Conservation (phyloP, 2,329 filamentous ascomycete genomes). For the Colletotrichum spinosum region DNA sequence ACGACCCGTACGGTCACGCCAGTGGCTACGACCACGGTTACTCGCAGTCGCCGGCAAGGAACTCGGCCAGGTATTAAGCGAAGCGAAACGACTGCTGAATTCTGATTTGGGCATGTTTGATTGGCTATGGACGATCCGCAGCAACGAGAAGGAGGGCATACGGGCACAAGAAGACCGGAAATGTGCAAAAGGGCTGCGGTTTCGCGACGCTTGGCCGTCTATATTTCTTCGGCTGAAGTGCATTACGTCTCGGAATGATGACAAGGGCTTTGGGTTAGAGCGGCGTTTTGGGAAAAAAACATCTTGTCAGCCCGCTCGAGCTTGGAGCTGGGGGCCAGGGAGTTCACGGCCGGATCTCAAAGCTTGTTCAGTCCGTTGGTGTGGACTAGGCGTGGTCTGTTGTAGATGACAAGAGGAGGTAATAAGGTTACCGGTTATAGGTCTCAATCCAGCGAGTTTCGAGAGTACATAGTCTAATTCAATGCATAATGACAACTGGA, state of each 20-base stretch:
- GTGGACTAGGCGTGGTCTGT: constrained; percentile 5
- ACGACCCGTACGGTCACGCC: constrained; percentile 72
- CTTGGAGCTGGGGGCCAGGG: neutral
- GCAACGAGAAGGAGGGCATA: neutral
- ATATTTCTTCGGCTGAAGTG: neutral
- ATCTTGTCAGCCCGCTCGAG: constrained; percentile 17
- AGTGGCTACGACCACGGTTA: constrained; percentile 65
- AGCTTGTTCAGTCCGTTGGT: constrained; percentile 2
- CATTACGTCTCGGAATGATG: constrained; percentile 5
- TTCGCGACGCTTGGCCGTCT: neutral
- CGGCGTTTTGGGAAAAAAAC: constrained; percentile 31
- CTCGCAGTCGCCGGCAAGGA: constrained; percentile 56
- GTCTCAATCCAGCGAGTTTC: constrained; percentile 20
- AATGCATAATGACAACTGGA: constrained; percentile 10
- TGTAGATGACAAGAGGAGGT: constrained; percentile 18
- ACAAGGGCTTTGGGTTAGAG: constrained; percentile 22
- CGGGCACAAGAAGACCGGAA: constrained; percentile 3
- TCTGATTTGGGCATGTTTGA: neutral
- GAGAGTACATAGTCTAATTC: constrained; percentile 30
- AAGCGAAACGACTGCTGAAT: neutral
- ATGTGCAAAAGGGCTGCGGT: neutral
- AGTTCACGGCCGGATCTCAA: constrained; percentile 11
- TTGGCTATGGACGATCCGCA: neutral
- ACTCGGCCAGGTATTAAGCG: constrained; percentile 60
- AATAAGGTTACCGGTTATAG: constrained; percentile 16